Evolutionary conservation across 2,329 filamentous ascomycete species (phyloP).

Genomic region (Capronia americana): DNA sequence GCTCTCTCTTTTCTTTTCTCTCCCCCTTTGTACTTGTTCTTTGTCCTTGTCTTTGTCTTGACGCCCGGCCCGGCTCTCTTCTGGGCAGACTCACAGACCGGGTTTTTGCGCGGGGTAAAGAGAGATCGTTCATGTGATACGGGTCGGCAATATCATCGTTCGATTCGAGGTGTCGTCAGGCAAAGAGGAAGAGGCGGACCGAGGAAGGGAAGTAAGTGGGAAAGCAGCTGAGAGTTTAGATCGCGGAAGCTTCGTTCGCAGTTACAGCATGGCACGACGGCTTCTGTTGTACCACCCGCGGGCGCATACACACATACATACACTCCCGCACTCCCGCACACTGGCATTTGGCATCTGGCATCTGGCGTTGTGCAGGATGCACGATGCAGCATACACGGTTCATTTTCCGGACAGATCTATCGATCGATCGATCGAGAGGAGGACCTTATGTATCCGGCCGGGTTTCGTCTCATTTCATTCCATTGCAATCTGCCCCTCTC

Average conservation of each 20-base stretch:
- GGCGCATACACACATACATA: neutral
- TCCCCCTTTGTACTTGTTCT: too few relatives aligned
- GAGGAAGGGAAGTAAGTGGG: neutral
- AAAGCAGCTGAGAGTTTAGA: neutral
- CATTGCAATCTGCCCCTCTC: neutral
- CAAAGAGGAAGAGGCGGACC: neutral
- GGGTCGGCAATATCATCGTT: neutral
- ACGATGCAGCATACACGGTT: neutral
- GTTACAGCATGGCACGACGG: neutral
- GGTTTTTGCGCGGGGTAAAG: neutral
- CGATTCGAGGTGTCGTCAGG: neutral
- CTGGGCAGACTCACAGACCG: neutral
- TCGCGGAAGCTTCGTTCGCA: neutral
- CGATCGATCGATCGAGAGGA: neutral
- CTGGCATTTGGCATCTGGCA: neutral
- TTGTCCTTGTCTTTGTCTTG: neutral
- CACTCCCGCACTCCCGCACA: neutral
- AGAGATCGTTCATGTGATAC: neutral
- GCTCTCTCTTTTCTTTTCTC: constrained; percentile 2
- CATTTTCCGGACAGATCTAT: too few relatives aligned
- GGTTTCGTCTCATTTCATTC: neutral
- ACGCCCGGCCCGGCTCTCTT: neutral
- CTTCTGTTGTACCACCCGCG: neutral
- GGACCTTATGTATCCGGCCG: neutral
- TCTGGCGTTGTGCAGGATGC: neutral